Percentiles rank a stretch among this genome's conserved stretches.
Conservation (phyloP, 1,284 basidiomycete species). For the Ustilago tritici region DNA sequence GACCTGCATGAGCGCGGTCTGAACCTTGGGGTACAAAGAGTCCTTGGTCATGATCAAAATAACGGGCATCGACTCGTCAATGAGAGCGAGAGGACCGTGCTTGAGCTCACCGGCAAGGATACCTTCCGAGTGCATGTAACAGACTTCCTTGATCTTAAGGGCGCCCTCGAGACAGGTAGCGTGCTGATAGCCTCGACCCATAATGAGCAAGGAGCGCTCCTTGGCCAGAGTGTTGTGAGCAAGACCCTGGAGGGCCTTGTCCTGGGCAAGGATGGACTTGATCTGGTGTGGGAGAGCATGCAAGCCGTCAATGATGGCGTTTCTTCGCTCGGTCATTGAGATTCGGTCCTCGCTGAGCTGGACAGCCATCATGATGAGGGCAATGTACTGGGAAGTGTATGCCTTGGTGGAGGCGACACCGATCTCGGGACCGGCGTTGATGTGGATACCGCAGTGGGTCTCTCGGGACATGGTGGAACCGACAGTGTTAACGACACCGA, state of each 20-base stretch:
- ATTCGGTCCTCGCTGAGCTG: slow-evolving; percentile 97
- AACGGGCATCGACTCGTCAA: slow-evolving; percentile 92
- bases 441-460: slow-evolving; percentile 99
- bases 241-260: slow-evolving; percentile 83
- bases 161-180: slow-evolving; percentile 98
- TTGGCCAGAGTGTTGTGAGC: slow-evolving; percentile 81
- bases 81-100: slow-evolving; percentile 95
- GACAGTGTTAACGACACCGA: slow-evolving; percentile 97
- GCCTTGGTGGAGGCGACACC: slow-evolving; percentile 99
- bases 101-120: slow-evolving; percentile 98
- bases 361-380: slow-evolving; percentile 96
- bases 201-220: slow-evolving; percentile 91
- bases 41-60: slow-evolving; percentile 97
- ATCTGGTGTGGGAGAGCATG: slow-evolving; percentile 91
- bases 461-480: slow-evolving; percentile 98
- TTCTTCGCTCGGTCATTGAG: slow-evolving; percentile 87
- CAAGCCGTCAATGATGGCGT: slow-evolving; percentile 93
- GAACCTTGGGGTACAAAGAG: slow-evolving; percentile 97
- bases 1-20: slow-evolving; percentile 94
- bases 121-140: slow-evolving; percentile 72
- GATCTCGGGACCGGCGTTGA: slow-evolving; percentile 99
- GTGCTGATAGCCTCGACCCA: slow-evolving; percentile 98
- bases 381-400: slow-evolving; percentile 99
- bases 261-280: slow-evolving; percentile 85
- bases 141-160: slow-evolving; percentile 99